Conservation (phyloP, 768 basidiomycete species). For the Rhodotorula toruloides region DNA sequence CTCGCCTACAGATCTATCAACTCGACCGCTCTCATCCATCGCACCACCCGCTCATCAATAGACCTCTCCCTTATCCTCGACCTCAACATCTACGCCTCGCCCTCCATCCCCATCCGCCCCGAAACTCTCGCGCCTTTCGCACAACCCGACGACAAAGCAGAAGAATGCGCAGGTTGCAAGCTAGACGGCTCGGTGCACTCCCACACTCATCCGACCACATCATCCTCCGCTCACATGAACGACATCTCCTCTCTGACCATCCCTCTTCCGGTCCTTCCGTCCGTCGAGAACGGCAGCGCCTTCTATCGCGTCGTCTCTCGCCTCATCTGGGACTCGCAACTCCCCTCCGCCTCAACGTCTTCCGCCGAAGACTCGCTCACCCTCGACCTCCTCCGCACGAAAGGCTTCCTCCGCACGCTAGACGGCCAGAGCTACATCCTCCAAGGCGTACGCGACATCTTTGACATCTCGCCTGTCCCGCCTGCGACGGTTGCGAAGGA, state of each 20-base stretch:
- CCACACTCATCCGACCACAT: background rate
- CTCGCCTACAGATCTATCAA: slow-evolving; percentile 54
- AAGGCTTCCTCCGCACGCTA: slow-evolving; percentile 61
- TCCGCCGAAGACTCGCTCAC: background rate
- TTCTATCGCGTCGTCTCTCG: slow-evolving; percentile 76
- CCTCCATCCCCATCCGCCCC: slow-evolving; percentile 44
- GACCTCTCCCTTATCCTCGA: slow-evolving; percentile 71
- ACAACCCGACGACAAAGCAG: background rate
- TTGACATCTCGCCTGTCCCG: slow-evolving; percentile 53
- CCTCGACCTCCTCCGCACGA: slow-evolving; percentile 73
- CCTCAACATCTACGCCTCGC: slow-evolving; percentile 67
- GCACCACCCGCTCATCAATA: slow-evolving; percentile 66
- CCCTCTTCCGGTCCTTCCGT: slow-evolving; percentile 58
- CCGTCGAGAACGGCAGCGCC: slow-evolving; percentile 49
- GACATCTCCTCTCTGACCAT: slow-evolving; percentile 76
- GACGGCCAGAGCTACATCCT: slow-evolving; percentile 59
- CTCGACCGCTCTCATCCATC: slow-evolving; percentile 67
- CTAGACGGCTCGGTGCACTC: background rate
- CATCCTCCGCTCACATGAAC: slow-evolving; percentile 48
- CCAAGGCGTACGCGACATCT: slow-evolving; percentile 86
- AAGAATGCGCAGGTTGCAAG: slow-evolving; percentile 9
- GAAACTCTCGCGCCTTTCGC: slow-evolving; percentile 25
- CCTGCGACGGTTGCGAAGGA: background rate
- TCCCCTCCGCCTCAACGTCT: slow-evolving; percentile 47
- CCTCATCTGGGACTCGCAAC: slow-evolving; percentile 71